phyloP scores from a whole-genome alignment of 306 rosid genomes.

The Sesbania bispinosa region DNA sequence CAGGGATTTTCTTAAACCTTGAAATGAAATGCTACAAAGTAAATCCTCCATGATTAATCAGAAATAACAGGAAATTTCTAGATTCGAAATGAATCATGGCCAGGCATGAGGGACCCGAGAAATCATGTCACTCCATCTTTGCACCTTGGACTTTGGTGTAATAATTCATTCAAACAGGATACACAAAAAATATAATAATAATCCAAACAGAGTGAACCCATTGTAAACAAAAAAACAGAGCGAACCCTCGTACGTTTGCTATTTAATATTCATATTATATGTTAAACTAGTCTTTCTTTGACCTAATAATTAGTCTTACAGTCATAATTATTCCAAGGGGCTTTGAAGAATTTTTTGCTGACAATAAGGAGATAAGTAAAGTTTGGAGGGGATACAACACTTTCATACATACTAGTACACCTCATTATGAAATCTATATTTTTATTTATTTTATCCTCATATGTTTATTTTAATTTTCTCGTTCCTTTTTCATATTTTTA shows the following conservation, averaged over 20 bases:
- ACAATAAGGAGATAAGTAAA: background rate
- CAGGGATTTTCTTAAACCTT: background rate
- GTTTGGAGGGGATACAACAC: background rate
- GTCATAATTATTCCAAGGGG: conserved; percentile 8
- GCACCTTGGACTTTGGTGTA: background rate
- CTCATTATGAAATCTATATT: too few relatives aligned
- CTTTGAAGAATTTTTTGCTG: conserved; percentile 18
- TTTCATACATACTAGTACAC: too few relatives aligned
- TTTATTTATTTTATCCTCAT: too few relatives aligned
- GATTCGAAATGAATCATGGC: conserved; percentile 28
- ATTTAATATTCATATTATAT: background rate
- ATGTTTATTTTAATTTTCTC: too few relatives aligned
- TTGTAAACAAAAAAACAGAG: too few relatives aligned
- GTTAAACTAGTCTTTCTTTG: background rate
- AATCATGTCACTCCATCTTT: conserved; percentile 26
- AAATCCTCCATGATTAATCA: background rate
- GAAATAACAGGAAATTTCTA: background rate
- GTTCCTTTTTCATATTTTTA: too few relatives aligned
- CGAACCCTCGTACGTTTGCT: background rate
- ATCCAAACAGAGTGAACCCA: background rate
- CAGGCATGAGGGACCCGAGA: conserved; percentile 25
- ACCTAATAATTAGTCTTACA: conserved; percentile 24
- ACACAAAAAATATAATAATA: background rate
- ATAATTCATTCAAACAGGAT: background rate
- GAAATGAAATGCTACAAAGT: background rate